Percentiles rank a stretch among this genome's conserved stretches.
Evolutionary conservation across 441 rosid genomes (phyloP).

Genomic region (Iberis amara): DNA sequence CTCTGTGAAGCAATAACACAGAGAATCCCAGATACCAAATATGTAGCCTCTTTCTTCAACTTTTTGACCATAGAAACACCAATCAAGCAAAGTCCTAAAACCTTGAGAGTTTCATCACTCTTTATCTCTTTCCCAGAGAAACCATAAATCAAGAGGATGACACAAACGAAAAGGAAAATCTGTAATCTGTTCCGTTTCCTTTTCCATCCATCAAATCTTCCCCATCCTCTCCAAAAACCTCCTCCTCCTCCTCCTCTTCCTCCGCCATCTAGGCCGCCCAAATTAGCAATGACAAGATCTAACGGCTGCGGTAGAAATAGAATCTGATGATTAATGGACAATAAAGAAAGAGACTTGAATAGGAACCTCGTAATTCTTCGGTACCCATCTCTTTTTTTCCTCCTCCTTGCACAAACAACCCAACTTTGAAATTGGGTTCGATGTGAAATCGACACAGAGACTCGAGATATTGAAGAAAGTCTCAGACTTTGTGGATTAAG

Average conservation of each 20-base stretch:
- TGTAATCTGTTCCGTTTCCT: constrained; percentile 28
- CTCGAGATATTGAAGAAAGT: constrained; percentile 19
- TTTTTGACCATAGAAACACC: constrained; percentile 17
- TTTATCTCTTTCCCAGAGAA: constrained; percentile 19
- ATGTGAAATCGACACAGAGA: constrained; percentile 21
- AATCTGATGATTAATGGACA: constrained; percentile 13
- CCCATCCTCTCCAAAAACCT: constrained; percentile 31
- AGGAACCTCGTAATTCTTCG: constrained; percentile 3
- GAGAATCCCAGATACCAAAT: constrained; percentile 14
- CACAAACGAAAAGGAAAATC: constrained; percentile 16
- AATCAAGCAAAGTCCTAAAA: constrained; percentile 11
- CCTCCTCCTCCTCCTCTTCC: constrained; percentile 18
- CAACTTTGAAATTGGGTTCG: constrained; percentile 29
- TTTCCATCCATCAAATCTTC: constrained; percentile 32
- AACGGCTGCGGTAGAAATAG: constrained; percentile 25
- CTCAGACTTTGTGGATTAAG: not conserved
- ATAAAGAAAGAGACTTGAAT: constrained; percentile 22
- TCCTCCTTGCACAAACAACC: constrained; percentile 29
- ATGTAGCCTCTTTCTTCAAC: constrained; percentile 21
- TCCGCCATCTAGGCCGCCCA: constrained; percentile 27
- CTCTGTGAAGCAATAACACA: constrained; percentile 18
- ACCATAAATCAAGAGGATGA: constrained; percentile 24
- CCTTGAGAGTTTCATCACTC: constrained; percentile 21
- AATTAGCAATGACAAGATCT: constrained; percentile 30
- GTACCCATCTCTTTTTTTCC: constrained; percentile 14